Evolutionary conservation across 1,284 basidiomycete species (phyloP).

Genomic region (Clitocybe nebularis): DNA sequence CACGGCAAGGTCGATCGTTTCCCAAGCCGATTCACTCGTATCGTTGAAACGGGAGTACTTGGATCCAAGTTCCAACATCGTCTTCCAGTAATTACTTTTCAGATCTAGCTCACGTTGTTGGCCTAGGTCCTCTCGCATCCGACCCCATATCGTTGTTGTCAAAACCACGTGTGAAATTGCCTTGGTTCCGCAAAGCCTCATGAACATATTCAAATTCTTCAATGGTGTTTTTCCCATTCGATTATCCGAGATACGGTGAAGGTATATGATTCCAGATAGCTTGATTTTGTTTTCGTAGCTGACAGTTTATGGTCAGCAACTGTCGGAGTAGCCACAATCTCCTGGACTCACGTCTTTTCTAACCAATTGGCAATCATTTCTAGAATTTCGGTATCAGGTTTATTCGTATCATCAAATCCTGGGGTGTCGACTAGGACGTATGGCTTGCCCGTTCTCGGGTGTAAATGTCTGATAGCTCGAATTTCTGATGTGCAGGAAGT

Average conservation of each 20-base stretch:
- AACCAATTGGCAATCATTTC: slow-evolving; percentile 10
- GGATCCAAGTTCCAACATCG: slow-evolving; percentile 2
- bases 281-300: slow-evolving; percentile 9
- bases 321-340: not conserved
- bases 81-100: not conserved
- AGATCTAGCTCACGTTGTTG: not conserved
- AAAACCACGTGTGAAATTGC: slow-evolving; percentile 7
- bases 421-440: slow-evolving; percentile 13
- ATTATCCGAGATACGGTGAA: slow-evolving; percentile 13
- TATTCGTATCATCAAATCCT: slow-evolving; percentile 12
- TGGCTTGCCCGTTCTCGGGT: not conserved
- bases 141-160: slow-evolving; percentile 6
- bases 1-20: slow-evolving; percentile 4
- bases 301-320: not conserved
- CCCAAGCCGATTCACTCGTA: too few relatives aligned
- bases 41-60: slow-evolving; percentile 1
- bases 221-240: slow-evolving; percentile 9
- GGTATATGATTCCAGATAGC: slow-evolving; percentile 10
- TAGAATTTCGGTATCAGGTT: slow-evolving; percentile 9
- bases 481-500: slow-evolving; percentile 4
- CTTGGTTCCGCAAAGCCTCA: slow-evolving; percentile 7
- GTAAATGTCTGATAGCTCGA: slow-evolving; percentile 4
- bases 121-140: not conserved
- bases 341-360: slow-evolving; percentile 7
- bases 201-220: slow-evolving; percentile 10